Evolutionary conservation across 495 filamentous ascomycete genomes (phyloP).

Genomic region (Pseudevernia furfuracea): DNA sequence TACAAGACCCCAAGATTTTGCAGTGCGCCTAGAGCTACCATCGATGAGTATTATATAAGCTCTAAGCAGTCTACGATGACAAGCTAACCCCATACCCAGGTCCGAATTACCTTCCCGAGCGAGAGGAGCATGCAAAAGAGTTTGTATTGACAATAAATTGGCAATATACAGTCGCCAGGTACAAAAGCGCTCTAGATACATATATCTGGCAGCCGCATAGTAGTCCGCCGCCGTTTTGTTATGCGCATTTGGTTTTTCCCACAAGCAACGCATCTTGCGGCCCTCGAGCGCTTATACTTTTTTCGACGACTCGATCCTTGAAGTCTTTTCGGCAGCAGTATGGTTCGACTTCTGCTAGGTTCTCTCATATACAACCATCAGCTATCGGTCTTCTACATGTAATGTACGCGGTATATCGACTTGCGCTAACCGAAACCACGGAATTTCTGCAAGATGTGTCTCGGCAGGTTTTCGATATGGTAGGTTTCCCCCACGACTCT

Average conservation of each 20-base stretch:
- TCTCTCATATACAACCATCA: background rate
- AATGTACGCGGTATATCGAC: slow-evolving; percentile 1
- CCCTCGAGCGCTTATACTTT: slow-evolving; percentile 9
- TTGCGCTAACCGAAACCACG: slow-evolving; percentile 9
- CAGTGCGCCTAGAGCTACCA: background rate
- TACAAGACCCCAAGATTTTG: background rate
- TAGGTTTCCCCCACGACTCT: background rate
- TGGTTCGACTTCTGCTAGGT: background rate
- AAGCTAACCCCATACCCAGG: background rate
- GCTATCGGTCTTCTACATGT: slow-evolving; percentile 2
- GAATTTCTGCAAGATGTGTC: slow-evolving; percentile 8
- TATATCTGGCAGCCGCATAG: slow-evolving; percentile 14
- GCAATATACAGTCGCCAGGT: slow-evolving; percentile 7
- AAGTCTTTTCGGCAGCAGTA: slow-evolving; percentile 6
- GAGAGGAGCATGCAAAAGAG: background rate
- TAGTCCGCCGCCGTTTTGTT: slow-evolving; percentile 2
- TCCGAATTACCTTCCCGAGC: background rate
- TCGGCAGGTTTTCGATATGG: slow-evolving; percentile 9
- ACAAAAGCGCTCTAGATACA: slow-evolving; percentile 14
- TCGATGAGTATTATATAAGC: background rate
- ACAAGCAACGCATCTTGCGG: background rate
- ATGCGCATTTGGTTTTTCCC: slow-evolving; percentile 3
- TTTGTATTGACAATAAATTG: slow-evolving; percentile 4
- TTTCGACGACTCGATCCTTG: slow-evolving; percentile 4
- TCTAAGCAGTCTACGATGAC: background rate